Base-by-base conservation (phyloP, 1,284 basidiomycete genomes). In the Microbotryum violaceum region DNA sequence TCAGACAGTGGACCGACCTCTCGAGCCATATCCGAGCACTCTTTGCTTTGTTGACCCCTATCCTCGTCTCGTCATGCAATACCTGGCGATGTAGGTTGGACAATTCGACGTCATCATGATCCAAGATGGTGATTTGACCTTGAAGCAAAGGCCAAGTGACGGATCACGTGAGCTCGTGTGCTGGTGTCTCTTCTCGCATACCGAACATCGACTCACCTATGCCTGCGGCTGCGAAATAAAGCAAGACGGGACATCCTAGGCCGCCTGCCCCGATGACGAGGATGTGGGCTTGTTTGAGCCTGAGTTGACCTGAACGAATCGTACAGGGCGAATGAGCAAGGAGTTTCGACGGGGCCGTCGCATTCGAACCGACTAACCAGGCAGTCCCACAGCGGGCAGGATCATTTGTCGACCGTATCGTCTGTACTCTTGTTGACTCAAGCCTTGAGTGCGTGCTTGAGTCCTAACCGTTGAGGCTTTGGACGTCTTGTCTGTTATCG, bases 321-420 rank as follows among this genome's bases (percentile, higher is more conserved):
- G 14, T n/a, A 51, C 5, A 16, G 33, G 16, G 45, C 37, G 54
- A 47, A 45, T 27, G 25, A 18, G 31, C 18, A 21, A 9, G 18
- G 21, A 21, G 23, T 45, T n/a, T 20, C n/a, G 18, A 21, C 51
- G 47, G 33, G 37, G 5, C 37, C 16, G 16, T 42, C 45, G 23
- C 16, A 3, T 12, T 7, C 1, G 1, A 16, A 20, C 20, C 8
- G 33, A 31, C n/a, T 37, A 46, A 31, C 89, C 91, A 74, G 82
- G 78, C 1, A 97, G 79, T 0, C 94, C 94, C 72, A 97, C 87
- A 27, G 85, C 86, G 61, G 91, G 85, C 58, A 97, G 79, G 68
- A 98, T 92, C 91, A 99, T 96, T 74, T 99, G 96, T 50, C 96
- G 81, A 27, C 93, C 92, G 82, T 97, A 98, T 53, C 94, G 82